A percentile compares a stretch with the other conserved stretches of the same genome.
These are phyloP conservation scores for Posidonia australis DNA, from an alignment of 106 monocot species.

Conservation along the genomic window DNA sequence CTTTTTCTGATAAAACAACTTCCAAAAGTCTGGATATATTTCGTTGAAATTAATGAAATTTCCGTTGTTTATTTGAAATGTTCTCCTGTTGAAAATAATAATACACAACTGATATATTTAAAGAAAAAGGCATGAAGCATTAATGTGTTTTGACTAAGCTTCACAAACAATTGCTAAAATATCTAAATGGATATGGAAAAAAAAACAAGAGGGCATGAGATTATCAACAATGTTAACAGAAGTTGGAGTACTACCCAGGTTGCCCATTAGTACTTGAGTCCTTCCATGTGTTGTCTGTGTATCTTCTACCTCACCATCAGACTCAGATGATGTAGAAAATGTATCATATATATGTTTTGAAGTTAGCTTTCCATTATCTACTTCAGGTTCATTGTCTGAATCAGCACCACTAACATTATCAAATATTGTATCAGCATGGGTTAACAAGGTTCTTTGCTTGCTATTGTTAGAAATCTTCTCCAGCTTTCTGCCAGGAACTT, in stretches of 20 bases:
- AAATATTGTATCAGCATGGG: conserved; percentile 2
- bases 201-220: no score
- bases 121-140: no score
- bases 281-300: neutral
- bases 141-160: no score
- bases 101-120: no score
- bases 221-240: neutral
- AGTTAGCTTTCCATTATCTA: neutral
- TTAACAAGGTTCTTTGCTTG: conserved; percentile 2
- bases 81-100: no score
- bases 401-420: neutral
- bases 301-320: neutral
- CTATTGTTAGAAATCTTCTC: neutral
- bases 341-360: neutral
- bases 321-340: conserved; percentile 1
- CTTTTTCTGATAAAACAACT: no score
- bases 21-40: no score
- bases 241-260: conserved; percentile 1
- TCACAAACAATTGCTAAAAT: no score
- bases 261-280: neutral
- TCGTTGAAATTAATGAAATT: no score
- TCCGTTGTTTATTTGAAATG: no score
- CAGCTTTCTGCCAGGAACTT: conserved; percentile 6
- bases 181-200: no score
- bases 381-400: conserved; percentile 6